Base-by-base conservation (phyloP, 768 basidiomycete genomes). In the Plicaturopsis crispa region DNA sequence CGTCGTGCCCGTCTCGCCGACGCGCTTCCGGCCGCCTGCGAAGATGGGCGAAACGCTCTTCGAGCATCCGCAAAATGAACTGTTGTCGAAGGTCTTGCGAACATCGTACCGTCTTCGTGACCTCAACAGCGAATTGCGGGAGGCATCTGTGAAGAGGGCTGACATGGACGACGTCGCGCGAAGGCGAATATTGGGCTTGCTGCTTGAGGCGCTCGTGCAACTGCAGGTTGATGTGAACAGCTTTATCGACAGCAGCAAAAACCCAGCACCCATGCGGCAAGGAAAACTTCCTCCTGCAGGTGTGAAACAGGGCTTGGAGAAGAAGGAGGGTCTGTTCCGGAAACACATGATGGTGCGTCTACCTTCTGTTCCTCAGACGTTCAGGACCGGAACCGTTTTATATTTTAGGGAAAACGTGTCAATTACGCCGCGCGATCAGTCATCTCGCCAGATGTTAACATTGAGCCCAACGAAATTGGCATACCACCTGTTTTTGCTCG, bases 371-470 rank as follows among this genome's bases (percentile, higher is more conserved):
- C 34, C 10, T 7, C 23, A 22, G 17, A 33, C 40, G 21, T 31
- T 41, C 32, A 31, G 8, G 31, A 12, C 40, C n/a, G n/a, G n/a
- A n/a, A n/a, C n/a, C n/a, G n/a, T n/a, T n/a, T n/a, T 21, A 31
- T 35, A 31, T 38, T 35, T 21, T 41, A 97, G 93, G 96, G 96
- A 7, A 99, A 99, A 69, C 92, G 96, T 53, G 96, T 99, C 44
- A 98, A 99, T 60, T 96, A 94, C 57, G 93, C 96, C 30, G 96
- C 96, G 16, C 92, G 96, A 46, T 99, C 96, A n/a, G 96, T 99
- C 54, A 99, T 99, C 48, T 99, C 96, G 13, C 96, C 96, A 8
- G 96, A 99, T 55, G 87, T 97, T 51, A 98, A 98, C 61, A 98
- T 99, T 48, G 96, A 99, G 61, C 89, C 96, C 21, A 93, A 89